phyloP scores from a whole-genome alignment of 345 rosid species.

The Populus davidiana region DNA sequence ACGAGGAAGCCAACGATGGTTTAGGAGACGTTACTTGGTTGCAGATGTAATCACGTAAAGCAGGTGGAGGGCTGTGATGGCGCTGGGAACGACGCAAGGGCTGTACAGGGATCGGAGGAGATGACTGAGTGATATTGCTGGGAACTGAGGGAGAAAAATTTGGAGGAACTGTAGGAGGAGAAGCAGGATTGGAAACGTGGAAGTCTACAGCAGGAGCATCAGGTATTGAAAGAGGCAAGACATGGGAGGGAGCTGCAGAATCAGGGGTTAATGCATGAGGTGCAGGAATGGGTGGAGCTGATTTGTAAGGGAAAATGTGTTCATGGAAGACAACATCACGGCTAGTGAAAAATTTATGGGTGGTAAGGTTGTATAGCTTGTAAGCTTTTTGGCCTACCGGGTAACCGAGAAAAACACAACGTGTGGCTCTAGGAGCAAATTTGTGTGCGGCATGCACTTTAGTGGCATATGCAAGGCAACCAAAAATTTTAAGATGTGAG shows the following conservation, averaged over 20 bases:
- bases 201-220: background rate
- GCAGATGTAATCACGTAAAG: background rate
- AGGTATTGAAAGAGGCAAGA: background rate
- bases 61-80: background rate
- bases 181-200: too few species aligned
- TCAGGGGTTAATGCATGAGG: fast-evolving
- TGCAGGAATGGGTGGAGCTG: background rate
- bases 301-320: background rate
- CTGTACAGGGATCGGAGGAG: background rate
- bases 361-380: background rate
- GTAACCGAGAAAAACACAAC: background rate
- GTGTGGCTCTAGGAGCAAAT: background rate
- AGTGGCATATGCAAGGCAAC: background rate
- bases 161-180: too few species aligned
- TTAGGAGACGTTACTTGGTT: background rate
- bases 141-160: too few species aligned
- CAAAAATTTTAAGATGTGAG: background rate
- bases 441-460: background rate
- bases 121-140: background rate
- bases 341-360: background rate
- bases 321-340: background rate
- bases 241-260: background rate
- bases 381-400: background rate
- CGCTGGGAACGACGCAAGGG: background rate
- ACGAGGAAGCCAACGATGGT: background rate